Percentiles rank a stretch among this genome's conserved stretches.
Conservation (phyloP, 192 early-diverging fungal genomes). For the Umbelopsis sp. region DNA sequence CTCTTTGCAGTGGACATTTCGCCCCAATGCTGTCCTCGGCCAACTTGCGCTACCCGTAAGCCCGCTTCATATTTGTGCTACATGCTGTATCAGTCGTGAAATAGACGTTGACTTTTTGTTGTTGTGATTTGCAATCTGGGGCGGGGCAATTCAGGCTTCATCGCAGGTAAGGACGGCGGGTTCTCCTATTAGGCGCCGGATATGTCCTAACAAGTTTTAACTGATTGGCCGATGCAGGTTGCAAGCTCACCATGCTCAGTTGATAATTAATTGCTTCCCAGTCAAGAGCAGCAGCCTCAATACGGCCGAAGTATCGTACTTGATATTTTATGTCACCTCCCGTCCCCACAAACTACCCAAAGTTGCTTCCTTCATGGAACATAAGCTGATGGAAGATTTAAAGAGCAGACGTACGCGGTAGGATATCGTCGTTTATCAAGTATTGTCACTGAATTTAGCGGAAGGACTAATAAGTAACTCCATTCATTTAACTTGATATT, state of each 20-base stretch:
- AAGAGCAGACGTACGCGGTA: background rate
- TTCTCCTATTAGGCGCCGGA: background rate
- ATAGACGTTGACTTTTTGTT: background rate
- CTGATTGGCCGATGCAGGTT: background rate
- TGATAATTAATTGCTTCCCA: conserved; percentile 11
- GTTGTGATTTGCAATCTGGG: background rate
- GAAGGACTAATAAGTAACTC: background rate
- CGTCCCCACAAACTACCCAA: background rate
- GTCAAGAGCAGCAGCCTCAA: background rate
- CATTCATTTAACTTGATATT: too few species aligned
- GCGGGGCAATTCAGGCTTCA: background rate
- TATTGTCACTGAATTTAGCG: background rate
- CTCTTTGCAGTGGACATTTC: background rate
- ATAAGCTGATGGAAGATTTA: conserved; percentile 5
- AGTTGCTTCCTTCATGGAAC: conserved; percentile 14
- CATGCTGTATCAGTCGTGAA: background rate
- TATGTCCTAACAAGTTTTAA: background rate
- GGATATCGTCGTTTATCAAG: background rate
- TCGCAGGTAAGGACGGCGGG: conserved; percentile 7
- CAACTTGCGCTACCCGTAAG: conserved; percentile 16
- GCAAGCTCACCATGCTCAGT: conserved; percentile 3
- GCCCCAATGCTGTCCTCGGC: conserved; percentile 5
- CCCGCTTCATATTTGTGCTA: background rate
- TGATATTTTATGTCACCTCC: conserved; percentile 3
- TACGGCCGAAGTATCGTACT: background rate